phyloP scores from a whole-genome alignment of 306 rosid species.

The Oxytropis ochrocephala region DNA sequence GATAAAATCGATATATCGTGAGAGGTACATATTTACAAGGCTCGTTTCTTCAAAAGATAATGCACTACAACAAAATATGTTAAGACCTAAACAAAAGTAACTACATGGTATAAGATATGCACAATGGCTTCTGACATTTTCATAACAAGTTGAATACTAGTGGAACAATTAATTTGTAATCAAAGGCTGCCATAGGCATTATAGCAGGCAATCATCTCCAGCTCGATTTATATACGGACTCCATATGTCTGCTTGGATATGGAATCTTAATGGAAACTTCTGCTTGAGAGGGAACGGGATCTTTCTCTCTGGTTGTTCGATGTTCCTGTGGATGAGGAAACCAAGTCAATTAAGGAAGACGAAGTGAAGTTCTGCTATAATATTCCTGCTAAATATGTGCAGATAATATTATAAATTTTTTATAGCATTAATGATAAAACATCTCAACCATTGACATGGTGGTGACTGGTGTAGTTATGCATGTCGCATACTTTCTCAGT shows the following conservation, averaged over 20 bases:
- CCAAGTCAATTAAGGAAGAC: background rate
- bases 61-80: conserved; percentile 16
- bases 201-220: conserved; percentile 39
- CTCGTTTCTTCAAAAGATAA: conserved; percentile 17
- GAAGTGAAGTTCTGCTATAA: background rate
- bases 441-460: background rate
- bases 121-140: conserved; percentile 33
- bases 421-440: background rate
- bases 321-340: conserved; percentile 43
- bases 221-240: conserved; percentile 35
- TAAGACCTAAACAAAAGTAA: background rate
- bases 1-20: conserved; percentile 10
- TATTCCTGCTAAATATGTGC: background rate
- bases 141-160: conserved; percentile 19
- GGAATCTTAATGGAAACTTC: conserved; percentile 29
- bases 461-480: background rate
- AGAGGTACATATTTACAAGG: conserved; percentile 51
- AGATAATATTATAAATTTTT: background rate
- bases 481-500: background rate
- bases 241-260: conserved; percentile 36
- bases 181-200: conserved; percentile 17
- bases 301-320: conserved; percentile 55
- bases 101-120: conserved; percentile 27
- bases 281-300: conserved; percentile 20
- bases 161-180: conserved; percentile 28